These are phyloP conservation scores for Paxillus ammoniavirescens DNA, from an alignment of 768 basidiomycete genomes.

Conservation along the genomic window DNA sequence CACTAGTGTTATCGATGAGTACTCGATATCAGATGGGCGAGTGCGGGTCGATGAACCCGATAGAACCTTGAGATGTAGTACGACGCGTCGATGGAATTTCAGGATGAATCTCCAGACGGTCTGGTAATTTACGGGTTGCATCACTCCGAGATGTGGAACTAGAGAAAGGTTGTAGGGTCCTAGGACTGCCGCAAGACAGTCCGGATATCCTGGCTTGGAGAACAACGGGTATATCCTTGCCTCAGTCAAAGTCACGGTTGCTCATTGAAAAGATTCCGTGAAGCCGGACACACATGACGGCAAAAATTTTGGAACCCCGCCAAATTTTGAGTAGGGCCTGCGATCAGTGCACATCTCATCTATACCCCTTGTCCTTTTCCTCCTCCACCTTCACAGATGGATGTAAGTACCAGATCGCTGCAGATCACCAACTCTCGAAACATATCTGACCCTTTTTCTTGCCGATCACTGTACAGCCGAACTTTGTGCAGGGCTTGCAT, in stretches of 20 bases:
- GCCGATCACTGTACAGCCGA: slow-evolving; percentile 42
- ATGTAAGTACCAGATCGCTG: slow-evolving; percentile 22
- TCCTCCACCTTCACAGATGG: slow-evolving; percentile 25
- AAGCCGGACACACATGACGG: slow-evolving; percentile 1
- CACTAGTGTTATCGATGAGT: not conserved
- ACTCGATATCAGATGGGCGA: not conserved
- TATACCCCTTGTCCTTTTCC: slow-evolving; percentile 27
- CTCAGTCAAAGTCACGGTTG: not conserved
- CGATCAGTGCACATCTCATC: slow-evolving; percentile 27
- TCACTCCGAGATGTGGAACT: not conserved
- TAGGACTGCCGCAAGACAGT: not conserved
- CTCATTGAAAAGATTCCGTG: not conserved
- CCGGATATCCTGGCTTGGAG: not conserved
- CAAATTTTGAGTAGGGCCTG: slow-evolving; percentile 44
- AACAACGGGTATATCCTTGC: not conserved
- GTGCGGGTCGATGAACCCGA: not conserved
- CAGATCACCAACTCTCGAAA: not conserved
- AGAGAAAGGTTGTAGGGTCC: not conserved
- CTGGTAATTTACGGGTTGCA: too few species aligned
- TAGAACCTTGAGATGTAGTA: not conserved
- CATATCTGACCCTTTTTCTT: slow-evolving; percentile 5
- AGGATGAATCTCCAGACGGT: too few species aligned
- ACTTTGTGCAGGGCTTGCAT: slow-evolving; percentile 80
- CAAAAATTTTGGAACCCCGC: slow-evolving; percentile 50
- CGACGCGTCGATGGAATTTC: not conserved